Evolutionary conservation across 805 yeast genomes (phyloP), one percentile per base, ranked within the genome.

Genomic region (Suhomyces pyralidae): DNA sequence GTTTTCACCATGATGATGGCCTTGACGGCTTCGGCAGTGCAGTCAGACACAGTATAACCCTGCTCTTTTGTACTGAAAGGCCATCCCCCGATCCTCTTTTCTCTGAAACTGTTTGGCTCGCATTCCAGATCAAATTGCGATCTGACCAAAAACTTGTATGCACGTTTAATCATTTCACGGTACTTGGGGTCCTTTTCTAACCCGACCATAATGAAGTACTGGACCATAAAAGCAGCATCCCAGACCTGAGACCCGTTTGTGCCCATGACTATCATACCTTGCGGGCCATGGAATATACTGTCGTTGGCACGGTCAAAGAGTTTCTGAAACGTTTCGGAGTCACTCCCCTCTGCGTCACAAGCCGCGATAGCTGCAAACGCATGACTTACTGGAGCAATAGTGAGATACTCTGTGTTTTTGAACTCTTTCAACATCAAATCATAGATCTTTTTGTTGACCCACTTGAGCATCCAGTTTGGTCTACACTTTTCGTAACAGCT

Each of bases 161-260:
- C 88, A 9, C 76, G 73, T n/a, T 77, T 76, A 17, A 94, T 81
- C 59, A 83, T 74, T 6, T 81, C 81, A 45, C 81, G 81, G 65
- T 81, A 90, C 65, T 85, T 83, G 0, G 88, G 84, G 32, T 76
- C 60, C 26, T 84, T 86, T 2, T 89, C 92, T 34, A 92, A 69
- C 0, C 96, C 97, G 0, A 96, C 88, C 61, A 81, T 74, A 54
- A 90, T 84, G 56, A 83, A 80, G 62, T 90, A 89, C 65, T 94
- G 99, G 24, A 94, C 76, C 51, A 89, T 87, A 72, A 94, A 93
- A 0, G 97, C 92, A 25, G 86, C 85, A 68, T 94, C 99, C 99
- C 99, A 94, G 1, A 87, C 92, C 70, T 94, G 99, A 0, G 89
- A 90, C 22, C 99, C 99, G 68, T 94, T 94, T 0, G 99, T 94